Base-by-base conservation (phyloP, 2,329 filamentous ascomycete genomes). In the Penicillium concentricum region DNA sequence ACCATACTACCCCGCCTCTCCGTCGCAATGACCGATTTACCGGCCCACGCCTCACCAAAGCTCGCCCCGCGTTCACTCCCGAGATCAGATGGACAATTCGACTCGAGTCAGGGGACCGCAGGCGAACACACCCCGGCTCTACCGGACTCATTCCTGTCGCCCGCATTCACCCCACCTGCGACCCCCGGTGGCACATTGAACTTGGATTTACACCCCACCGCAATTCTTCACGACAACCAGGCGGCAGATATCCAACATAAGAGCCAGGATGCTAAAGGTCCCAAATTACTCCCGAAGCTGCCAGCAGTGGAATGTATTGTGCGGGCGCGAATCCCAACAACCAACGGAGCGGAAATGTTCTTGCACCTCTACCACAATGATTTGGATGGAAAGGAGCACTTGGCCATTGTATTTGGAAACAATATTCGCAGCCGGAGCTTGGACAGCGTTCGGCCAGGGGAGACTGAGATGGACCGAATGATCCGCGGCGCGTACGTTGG, bases 331-430 rank as follows among this genome's bases (percentile, higher is more conserved):
- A 99, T 99, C 67, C 94, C 94, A 0, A 97, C 93, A 0, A 93
- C 91, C 2, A 86, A 84, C 0, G 93, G 93, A 4, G 90, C 92
- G 12, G 92, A 99, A 75, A 97, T 99, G 92, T 99, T 95, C 75
- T 77, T 99, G 50, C 93, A 99, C 71, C 81, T 97, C 0, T 99
- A 99, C 77, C 87, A 87, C 61, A 99, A 99, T 76, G 90, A 90
- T 67, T 86, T 91, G 7, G 94, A 99, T 74, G 90, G 88, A 63
- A 99, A 99, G 76, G 94, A 99, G 71, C 94, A 99, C 72, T 78
- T 99, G 50, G 94, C 94, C 18, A 97, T 99, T 69, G 94, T 99
- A 0, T 99, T 99, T 74, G 94, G 94, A 2, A 87, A 88, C 57
- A 82, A 87, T 46, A 97, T 97, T 64, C 84, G 94, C 46, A 84